Evolutionary conservation across 805 yeast genomes (phyloP).

Genomic region (Tetrapisispora fleetii): DNA sequence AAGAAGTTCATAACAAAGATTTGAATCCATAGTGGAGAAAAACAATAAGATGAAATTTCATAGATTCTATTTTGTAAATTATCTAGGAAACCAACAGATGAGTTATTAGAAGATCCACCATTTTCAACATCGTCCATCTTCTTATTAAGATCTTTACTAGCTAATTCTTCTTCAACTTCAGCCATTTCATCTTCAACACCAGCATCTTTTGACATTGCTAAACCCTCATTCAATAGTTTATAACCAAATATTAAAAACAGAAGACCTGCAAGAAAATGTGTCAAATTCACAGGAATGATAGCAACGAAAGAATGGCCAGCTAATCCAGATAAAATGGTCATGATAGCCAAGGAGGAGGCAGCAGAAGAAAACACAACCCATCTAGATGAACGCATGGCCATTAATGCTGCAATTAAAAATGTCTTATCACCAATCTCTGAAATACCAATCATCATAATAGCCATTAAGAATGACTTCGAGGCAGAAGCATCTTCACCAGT

Average conservation of each 20-base stretch:
- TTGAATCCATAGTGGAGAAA: constrained; percentile 89
- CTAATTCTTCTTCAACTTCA: constrained; percentile 92
- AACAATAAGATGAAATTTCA: constrained; percentile 49
- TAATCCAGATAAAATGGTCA: constrained; percentile 86
- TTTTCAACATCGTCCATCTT: constrained; percentile 50
- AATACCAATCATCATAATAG: constrained; percentile 84
- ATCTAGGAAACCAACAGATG: constrained; percentile 8
- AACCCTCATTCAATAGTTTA: constrained; percentile 70
- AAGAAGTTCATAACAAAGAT: constrained; percentile 91
- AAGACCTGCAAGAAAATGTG: constrained; percentile 72
- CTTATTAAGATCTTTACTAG: constrained; percentile 45
- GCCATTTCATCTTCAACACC: constrained; percentile 95
- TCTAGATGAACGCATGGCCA: constrained; percentile 93
- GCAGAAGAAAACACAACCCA: constrained; percentile 82
- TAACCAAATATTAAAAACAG: constrained; percentile 78
- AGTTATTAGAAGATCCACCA: constrained; percentile 29
- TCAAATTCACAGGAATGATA: constrained; percentile 65
- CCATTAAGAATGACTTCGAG: constrained; percentile 54
- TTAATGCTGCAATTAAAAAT: constrained; percentile 88
- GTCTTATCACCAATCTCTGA: constrained; percentile 98
- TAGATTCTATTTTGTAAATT: constrained; percentile 32
- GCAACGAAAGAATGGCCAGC: constrained; percentile 89
- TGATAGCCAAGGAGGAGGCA: constrained; percentile 70
- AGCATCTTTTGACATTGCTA: constrained; percentile 64
- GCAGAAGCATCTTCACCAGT: not conserved